These are phyloP conservation scores for Fraxinus baroniana DNA, from an alignment of 305 asterid species.

Conservation along the genomic window DNA sequence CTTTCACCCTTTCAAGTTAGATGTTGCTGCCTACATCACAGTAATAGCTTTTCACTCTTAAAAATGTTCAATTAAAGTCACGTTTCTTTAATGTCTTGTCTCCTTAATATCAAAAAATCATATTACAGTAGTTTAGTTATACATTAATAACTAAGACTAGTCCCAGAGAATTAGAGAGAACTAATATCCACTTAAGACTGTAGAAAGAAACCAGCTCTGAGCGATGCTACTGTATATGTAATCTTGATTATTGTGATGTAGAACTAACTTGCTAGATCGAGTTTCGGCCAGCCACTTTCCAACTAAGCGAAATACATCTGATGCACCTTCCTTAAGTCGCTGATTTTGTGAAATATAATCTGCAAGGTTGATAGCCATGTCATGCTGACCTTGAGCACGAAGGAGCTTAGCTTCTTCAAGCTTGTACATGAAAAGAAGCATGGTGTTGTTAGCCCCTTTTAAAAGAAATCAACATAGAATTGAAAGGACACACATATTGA, in stretches of 20 bases:
- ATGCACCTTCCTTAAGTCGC: slow-evolving; percentile 54
- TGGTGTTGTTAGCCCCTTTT: slow-evolving; percentile 25
- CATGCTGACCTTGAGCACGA: slow-evolving; percentile 95
- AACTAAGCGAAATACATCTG: slow-evolving; percentile 85
- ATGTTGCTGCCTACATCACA: not conserved
- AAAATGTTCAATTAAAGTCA: not conserved
- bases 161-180: slow-evolving; percentile 6
- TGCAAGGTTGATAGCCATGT: slow-evolving; percentile 94
- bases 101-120: not conserved
- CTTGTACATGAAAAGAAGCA: slow-evolving; percentile 43
- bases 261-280: slow-evolving; percentile 89
- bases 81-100: not conserved
- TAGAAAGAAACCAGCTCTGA: not conserved
- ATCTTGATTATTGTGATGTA: slow-evolving; percentile 16
- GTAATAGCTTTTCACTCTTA: not conserved
- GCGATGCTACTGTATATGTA: slow-evolving; percentile 14
- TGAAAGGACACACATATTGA: not conserved
- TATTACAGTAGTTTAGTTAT: not conserved
- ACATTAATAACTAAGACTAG: not conserved
- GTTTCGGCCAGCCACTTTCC: slow-evolving; percentile 99
- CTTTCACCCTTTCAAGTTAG: slow-evolving; percentile 7
- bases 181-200: slow-evolving; percentile 1
- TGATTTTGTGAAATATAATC: slow-evolving; percentile 70
- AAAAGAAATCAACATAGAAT: slow-evolving; percentile 17
- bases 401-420: slow-evolving; percentile 97